Evolutionary conservation across 148 eudicot genomes (phyloP).

Genomic region (Camellia granthamiana): DNA sequence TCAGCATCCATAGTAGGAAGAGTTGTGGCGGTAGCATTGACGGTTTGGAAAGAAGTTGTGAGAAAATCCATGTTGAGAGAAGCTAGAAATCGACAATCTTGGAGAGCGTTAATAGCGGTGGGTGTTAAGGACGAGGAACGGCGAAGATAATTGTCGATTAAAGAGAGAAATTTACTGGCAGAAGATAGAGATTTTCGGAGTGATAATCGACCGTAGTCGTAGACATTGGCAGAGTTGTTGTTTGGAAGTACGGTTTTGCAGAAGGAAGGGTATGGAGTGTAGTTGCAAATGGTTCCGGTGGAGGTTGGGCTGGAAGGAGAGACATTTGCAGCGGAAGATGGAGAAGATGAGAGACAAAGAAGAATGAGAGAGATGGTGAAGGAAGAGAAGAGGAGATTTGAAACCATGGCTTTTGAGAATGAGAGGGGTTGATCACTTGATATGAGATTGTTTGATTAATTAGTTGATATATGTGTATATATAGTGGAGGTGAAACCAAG

Average conservation of each 20-base stretch:
- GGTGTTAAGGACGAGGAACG: constrained; percentile 22
- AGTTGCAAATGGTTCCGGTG: constrained; percentile 46
- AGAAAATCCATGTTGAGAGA: constrained; percentile 51
- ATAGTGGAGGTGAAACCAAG: not conserved
- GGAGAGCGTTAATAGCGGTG: constrained; percentile 43
- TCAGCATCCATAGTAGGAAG: constrained; percentile 40
- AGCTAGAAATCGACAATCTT: constrained; percentile 53
- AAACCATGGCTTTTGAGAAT: not conserved
- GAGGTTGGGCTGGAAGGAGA: constrained; percentile 26
- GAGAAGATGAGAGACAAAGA: constrained; percentile 10
- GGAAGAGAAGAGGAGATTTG: constrained; percentile 4
- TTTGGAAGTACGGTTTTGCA: constrained; percentile 51
- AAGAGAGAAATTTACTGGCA: constrained; percentile 41
- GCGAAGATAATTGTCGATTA: constrained; percentile 47
- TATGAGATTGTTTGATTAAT: not conserved
- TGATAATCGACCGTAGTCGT: constrained; percentile 66
- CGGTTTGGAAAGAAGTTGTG: constrained; percentile 27
- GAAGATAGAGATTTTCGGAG: constrained; percentile 54
- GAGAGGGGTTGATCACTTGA: not conserved
- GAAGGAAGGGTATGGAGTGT: constrained; percentile 62
- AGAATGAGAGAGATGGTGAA: constrained; percentile 12
- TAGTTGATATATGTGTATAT: not conserved
- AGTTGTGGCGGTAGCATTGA: constrained; percentile 26
- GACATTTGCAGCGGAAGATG: constrained; percentile 10
- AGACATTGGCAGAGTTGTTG: constrained; percentile 43